Evolutionary conservation across 1,284 basidiomycete species (phyloP), one percentile per base, ranked within the genome.

Genomic region (Microbotryum lychnidis-dioicae): DNA sequence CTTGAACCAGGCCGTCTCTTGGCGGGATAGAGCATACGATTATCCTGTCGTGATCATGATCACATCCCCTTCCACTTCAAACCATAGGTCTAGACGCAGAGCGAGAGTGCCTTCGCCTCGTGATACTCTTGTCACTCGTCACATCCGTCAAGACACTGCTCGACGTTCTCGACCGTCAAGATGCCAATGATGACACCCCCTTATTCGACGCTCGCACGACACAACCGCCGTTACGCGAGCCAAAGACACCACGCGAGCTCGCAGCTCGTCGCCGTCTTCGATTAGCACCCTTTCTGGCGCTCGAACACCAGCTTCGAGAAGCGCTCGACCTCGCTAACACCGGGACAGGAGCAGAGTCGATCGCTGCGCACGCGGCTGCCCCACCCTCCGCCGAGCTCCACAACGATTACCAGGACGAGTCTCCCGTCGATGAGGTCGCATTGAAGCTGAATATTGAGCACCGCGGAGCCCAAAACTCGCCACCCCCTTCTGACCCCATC

Each of bases 101-200:
- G 50, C 49, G 59, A 9, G 59, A 61, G 27, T 54, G 49, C 10
- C 21, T 29, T 6, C 33, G 59, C 12, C 59, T 61, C n/a, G 54
- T 61, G 4, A 56, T 61, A n/a, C 21, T 61, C 42, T 49, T 61
- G 42, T 46, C 33, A 29, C 37, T 61, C 49, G 29, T 44, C 50
- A 46, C 29, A 20, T 46, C 59, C 20, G 31, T 50, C 8, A 37
- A 44, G 23, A 52, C 48, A 6, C 54, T 61, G 12, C 50, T 61
- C 4, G 29, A 37, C 12, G 37, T 61, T 18, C 49, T 61, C 49
- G 59, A 61, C n/a, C 27, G 33, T n/a, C 27, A 25, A 9, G 33
- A n/a, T 12, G 33, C n/a, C 51, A n/a, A 53, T 9, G 47, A 53
- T 42, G 53, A 60, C 49, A 48, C 31, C 46, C 56, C 31, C 33